Evolutionary conservation across 164 flowering plant genomes (phyloP), one percentile per base, ranked within the genome.

Genomic region (Cinnamomum chago): DNA sequence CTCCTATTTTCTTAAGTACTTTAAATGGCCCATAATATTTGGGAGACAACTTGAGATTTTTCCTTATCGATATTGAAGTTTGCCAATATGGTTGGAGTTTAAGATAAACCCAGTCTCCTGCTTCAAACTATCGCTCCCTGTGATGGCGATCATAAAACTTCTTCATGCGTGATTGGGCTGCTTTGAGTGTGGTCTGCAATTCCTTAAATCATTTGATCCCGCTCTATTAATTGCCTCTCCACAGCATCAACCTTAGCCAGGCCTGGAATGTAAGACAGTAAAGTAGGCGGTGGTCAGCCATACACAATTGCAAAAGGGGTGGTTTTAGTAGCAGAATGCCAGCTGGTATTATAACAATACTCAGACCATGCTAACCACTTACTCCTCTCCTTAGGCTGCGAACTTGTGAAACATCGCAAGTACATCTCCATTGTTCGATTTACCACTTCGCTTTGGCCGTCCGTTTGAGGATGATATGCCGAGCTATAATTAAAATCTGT

Each of bases 261-360:
- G 70, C 22, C 50, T 2, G 0, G 23, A 17, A 17, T 7, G 17
- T 40, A 67, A 4, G n/a, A 30, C 3, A 18, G 3, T 10, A 33
- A 15, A 2, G 15, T 12, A 5, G 23, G 24, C 20, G 51, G 70
- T 30, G 51, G 22, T 22, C 62, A 18, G 12, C 72, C 62, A 23
- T 70, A 70, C 2, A 52, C 23, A 11, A 55, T 14, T 25, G 50
- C 72, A 52, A 51, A 70, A 1, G n/a, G 72, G 18, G 72, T 70
- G 27, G 11, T 70, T 18, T 51, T 23, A 5, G 33, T 70, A 6
- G 72, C 22, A 11, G 72, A 23, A 23, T 70, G 70, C 11, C 6
- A 5, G 23, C 51, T 68, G 22, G 70, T 68, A 22, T 68, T 68
- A n/a, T 68, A 68, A 30, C 62, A 50, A 22, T 50, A 70, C 72